A percentile compares a stretch with the other conserved stretches of the same genome.
Conservation (phyloP, 2,329 filamentous ascomycete species). For the Trichoderma aggressivum region DNA sequence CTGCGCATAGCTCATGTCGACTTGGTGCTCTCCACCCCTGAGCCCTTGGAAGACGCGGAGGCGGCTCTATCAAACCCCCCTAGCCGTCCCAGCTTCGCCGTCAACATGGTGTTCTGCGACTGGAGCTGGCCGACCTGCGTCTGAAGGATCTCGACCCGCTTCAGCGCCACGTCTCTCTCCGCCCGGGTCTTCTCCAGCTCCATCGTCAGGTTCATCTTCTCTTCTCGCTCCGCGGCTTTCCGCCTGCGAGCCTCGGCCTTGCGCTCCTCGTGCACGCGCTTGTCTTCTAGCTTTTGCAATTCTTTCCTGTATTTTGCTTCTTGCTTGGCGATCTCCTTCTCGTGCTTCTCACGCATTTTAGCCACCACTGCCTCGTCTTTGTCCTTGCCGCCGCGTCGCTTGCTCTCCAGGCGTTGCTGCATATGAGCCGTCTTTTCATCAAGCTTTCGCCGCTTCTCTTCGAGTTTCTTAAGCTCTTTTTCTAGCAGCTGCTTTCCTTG, state of each 20-base stretch:
- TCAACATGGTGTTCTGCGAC: slow-evolving; percentile 57
- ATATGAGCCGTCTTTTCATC: slow-evolving; percentile 60
- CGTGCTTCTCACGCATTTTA: slow-evolving; percentile 62
- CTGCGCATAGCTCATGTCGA: neutral
- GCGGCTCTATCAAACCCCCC: slow-evolving; percentile 36
- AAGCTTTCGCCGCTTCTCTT: slow-evolving; percentile 57
- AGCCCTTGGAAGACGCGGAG: slow-evolving; percentile 37
- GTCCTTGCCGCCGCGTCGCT: slow-evolving; percentile 46
- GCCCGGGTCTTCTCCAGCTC: slow-evolving; percentile 52
- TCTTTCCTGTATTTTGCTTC: slow-evolving; percentile 65
- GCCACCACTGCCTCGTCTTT: slow-evolving; percentile 50
- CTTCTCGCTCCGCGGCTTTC: slow-evolving; percentile 54
- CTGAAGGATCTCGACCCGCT: slow-evolving; percentile 54
- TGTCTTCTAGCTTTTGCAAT: slow-evolving; percentile 61
- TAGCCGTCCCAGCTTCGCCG: slow-evolving; percentile 49
- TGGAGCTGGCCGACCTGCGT: slow-evolving; percentile 56
- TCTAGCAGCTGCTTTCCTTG: slow-evolving; percentile 39
- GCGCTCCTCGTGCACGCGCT: slow-evolving; percentile 58
- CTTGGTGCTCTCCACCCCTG: slow-evolving; percentile 4
- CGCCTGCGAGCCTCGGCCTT: slow-evolving; percentile 52
- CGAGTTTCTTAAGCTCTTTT: slow-evolving; percentile 63
- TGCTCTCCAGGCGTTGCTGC: slow-evolving; percentile 45
- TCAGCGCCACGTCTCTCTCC: slow-evolving; percentile 51
- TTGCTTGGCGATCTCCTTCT: slow-evolving; percentile 60
- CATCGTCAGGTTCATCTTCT: slow-evolving; percentile 45